Conservation (phyloP, 164 flowering plant genomes). For the Magnolia changhungtana region DNA sequence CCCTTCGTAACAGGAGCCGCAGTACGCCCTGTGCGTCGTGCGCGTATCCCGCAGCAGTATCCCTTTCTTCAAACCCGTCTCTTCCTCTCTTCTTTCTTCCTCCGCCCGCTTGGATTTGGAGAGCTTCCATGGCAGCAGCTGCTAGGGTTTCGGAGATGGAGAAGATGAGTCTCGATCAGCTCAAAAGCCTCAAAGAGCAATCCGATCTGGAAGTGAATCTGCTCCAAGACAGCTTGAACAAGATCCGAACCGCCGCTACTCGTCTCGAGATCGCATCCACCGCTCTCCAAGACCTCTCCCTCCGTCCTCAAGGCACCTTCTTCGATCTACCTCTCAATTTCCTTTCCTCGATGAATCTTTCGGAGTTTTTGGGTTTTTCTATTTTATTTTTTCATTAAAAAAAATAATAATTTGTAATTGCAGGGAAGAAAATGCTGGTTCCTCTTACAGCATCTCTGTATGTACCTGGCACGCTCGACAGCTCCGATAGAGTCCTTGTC, state of each 20-base stretch:
- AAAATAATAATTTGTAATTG: no score
- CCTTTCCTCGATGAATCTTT: background rate
- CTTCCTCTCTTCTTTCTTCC: background rate
- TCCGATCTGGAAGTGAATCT: slow-evolving; percentile 81
- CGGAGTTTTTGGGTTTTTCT: background rate
- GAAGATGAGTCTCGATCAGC: slow-evolving; percentile 79
- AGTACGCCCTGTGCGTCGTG: background rate
- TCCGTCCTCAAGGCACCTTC: slow-evolving; percentile 64
- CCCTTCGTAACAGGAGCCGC: no score
- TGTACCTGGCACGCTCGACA: slow-evolving; percentile 83
- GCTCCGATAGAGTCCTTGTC: slow-evolving; percentile 76
- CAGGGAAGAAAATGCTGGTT: slow-evolving; percentile 81
- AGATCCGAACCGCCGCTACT: slow-evolving; percentile 80
- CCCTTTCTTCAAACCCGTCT: background rate
- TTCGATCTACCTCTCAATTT: background rate
- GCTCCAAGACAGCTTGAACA: slow-evolving; percentile 87
- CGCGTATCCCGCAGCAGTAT: background rate
- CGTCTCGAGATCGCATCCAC: slow-evolving; percentile 82
- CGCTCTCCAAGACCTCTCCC: slow-evolving; percentile 84
- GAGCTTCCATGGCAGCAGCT: background rate
- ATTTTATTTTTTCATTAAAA: background rate
- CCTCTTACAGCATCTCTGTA: slow-evolving; percentile 95
- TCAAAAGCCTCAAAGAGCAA: slow-evolving; percentile 79
- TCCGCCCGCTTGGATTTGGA: background rate
- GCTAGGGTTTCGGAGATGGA: slow-evolving; percentile 44